These are phyloP conservation scores for Xylariales sp. DNA, from an alignment of 2,329 filamentous ascomycete species.

Conservation along the genomic window DNA sequence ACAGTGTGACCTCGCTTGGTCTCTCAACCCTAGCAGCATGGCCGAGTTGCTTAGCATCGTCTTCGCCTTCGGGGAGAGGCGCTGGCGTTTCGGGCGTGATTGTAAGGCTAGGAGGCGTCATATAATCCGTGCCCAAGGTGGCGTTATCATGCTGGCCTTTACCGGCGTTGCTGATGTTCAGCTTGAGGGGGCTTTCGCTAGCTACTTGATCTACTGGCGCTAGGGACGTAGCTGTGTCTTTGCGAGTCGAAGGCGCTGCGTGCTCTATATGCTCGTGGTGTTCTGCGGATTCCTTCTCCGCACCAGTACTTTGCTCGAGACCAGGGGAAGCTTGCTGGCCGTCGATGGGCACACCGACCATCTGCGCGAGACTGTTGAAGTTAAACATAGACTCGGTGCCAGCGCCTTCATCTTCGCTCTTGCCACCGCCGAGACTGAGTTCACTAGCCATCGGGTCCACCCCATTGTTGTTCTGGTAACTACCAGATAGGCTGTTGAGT, in stretches of 20 bases:
- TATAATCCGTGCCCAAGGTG: no score
- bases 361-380: constrained; percentile 79
- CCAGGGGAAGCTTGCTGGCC: constrained; percentile 23
- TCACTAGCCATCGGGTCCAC: constrained; percentile 52
- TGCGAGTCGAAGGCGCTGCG: no score
- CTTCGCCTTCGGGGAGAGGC: constrained; percentile 23
- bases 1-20: constrained; percentile 30
- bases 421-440: constrained; percentile 43
- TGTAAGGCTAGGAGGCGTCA: constrained; percentile 26
- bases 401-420: constrained; percentile 45
- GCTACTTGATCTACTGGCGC: no score
- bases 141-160: background rate
- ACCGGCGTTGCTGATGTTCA: background rate
- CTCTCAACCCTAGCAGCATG: constrained; percentile 32
- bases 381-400: constrained; percentile 81
- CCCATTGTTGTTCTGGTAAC: constrained; percentile 35
- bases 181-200: background rate
- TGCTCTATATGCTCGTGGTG: constrained; percentile 31
- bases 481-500: constrained; percentile 59
- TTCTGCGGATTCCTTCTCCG: constrained; percentile 20
- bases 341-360: constrained; percentile 65
- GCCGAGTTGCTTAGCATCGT: constrained; percentile 41
- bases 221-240: no score
- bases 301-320: constrained; percentile 4
- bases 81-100: constrained; percentile 48